phyloP scores from a whole-genome alignment of 257 asterid genomes.

The Fraxinus cuspidata region DNA sequence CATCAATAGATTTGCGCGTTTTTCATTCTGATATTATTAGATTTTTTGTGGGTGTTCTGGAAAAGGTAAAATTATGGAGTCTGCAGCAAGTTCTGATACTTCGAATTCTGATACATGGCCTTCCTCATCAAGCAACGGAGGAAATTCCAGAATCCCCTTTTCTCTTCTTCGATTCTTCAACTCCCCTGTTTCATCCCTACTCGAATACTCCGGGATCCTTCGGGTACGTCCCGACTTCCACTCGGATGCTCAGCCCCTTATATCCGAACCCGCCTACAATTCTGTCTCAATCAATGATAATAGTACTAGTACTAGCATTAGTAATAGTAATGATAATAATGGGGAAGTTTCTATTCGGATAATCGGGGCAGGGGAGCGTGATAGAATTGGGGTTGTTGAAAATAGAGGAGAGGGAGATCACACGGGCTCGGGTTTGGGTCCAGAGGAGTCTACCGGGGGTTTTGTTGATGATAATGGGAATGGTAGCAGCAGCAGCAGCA shows the following conservation, averaged over 20 bases:
- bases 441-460: conserved; percentile 29
- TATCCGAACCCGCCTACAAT: conserved; percentile 24
- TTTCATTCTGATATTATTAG: not conserved
- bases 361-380: conserved; percentile 43
- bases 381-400: conserved; percentile 33
- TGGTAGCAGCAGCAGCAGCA: conserved; percentile 12
- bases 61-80: conserved; percentile 27
- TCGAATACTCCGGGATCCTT: conserved; percentile 61
- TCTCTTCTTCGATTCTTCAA: conserved; percentile 50
- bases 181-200: conserved; percentile 56
- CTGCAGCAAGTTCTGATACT: conserved; percentile 26
- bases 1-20: not conserved
- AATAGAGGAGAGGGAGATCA: conserved; percentile 34
- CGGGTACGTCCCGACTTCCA: conserved; percentile 46
- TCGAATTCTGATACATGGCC: conserved; percentile 28
- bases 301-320: conserved; percentile 14
- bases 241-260: conserved; percentile 43
- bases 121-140: conserved; percentile 26
- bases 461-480: conserved; percentile 25
- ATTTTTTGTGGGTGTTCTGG: not conserved
- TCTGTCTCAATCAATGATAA: conserved; percentile 16
- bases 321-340: conserved; percentile 19
- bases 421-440: conserved; percentile 26
- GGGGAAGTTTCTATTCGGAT: conserved; percentile 78
- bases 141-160: conserved; percentile 33